Conservation (phyloP, 2,329 filamentous ascomycete genomes). For the Bisporella sp. region DNA sequence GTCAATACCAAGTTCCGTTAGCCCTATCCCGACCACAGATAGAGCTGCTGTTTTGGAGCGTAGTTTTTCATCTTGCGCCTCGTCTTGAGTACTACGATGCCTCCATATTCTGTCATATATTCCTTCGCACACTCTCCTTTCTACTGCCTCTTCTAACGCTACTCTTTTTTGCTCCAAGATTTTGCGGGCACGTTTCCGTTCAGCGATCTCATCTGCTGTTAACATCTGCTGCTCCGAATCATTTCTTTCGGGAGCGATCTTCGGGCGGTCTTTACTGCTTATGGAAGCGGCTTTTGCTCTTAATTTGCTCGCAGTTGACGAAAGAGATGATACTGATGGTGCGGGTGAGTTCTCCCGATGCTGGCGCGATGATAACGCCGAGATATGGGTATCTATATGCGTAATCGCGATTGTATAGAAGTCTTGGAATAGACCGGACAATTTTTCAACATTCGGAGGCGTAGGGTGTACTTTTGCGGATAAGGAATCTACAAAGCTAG, state of each 20-base stretch:
- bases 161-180: conserved; percentile 70
- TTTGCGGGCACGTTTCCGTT: conserved; percentile 71
- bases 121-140: conserved; percentile 75
- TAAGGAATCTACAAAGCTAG: conserved; percentile 83
- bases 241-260: conserved; percentile 28
- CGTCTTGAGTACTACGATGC: conserved; percentile 85
- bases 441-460: conserved; percentile 74
- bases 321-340: conserved; percentile 46
- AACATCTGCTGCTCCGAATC: conserved; percentile 74
- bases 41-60: conserved; percentile 90
- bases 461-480: conserved; percentile 79
- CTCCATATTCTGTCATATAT: conserved; percentile 87
- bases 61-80: conserved; percentile 89
- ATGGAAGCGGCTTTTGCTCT: conserved; percentile 49
- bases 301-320: conserved; percentile 49
- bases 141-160: conserved; percentile 83
- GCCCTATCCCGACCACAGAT: conserved; percentile 82
- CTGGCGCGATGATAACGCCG: conserved; percentile 67
- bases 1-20: conserved; percentile 77
- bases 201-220: conserved; percentile 75
- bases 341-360: conserved; percentile 58
- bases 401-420: conserved; percentile 79
- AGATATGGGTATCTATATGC: conserved; percentile 83
- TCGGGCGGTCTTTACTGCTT: conserved; percentile 43
- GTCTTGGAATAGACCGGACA: conserved; percentile 86